Base-by-base conservation (phyloP, 805 yeast genomes). In the Candida saitoana region DNA sequence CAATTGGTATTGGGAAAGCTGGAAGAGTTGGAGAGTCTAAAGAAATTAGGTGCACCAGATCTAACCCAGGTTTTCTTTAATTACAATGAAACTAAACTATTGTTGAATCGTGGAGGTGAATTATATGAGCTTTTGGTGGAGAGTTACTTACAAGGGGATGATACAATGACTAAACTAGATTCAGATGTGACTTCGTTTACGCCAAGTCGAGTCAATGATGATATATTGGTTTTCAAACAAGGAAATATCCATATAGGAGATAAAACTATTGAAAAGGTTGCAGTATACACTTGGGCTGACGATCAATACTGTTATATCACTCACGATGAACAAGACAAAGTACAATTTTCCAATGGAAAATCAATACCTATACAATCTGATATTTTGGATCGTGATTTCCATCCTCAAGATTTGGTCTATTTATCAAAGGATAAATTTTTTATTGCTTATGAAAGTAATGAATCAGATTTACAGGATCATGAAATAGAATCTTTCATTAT, bases 401-500 rank as follows among this genome's bases (percentile, higher is more conserved):
- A 15, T 3, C 22, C 39, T n/a, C 20, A 41, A 9, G 36, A 33
- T 34, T 24, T 46, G 12, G 18, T 40, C n/a, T 29, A 33, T 18
- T 15, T 36, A 14, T 22, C 39, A 8, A 12, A 18, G 5, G 30
- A 37, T 16, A 38, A 38, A 0, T 49, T 65, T 5, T 38, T 43
- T 17, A 22, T 56, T 3, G 39, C 43, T 12, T 43, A 51, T 22
- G 37, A 52, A 3, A 27, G 40, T 1, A 30, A 42, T 1, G 60
- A 57, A 5, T 52, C 52, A 0, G 51, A 57, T 4, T 49, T 52
- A 14, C 68, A 65, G 14, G 69, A 60, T 8, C 65, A 59, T 18
- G 55, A 50, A 5, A 52, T 57, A 2, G 58, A 56, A 17, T 55
- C 60, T 31, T 51, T 54, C 18, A 52, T 60, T 19, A 34, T 64